Evolutionary conservation across 2,329 filamentous ascomycete species (phyloP), one percentile per base, ranked within the genome.

Genomic region (Botrytis elliptica): DNA sequence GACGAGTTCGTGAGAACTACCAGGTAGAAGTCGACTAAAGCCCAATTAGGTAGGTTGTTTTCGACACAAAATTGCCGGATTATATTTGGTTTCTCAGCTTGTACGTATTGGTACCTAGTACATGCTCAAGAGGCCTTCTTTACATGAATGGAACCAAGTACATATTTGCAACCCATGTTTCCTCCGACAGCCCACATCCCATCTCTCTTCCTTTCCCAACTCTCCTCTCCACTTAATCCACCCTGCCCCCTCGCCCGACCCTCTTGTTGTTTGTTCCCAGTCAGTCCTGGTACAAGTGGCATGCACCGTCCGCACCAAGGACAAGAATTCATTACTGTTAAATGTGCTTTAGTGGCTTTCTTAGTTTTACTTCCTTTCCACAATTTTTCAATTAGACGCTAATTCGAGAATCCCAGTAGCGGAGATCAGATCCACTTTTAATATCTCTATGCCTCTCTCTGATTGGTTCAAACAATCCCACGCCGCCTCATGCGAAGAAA

Each of bases 391-490:
- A 52, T 9, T 55, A 14, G 25, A 18, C 36, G 65, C 65, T 68
- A 68, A 68, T 59, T 44, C 33, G 66, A 33, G 25, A 42, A 57
- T 69, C 59, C 69, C 29, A 55, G 40, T 36, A 65, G 1, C 40
- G 40, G 40, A 65, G n/a, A 52, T 65, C 22, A 40, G 18, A 12
- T 8, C 60, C 63, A 69, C 4, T 29, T 38, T 57, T 57, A 57
- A 57, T 29, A 8, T 3, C 52, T 33, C 25, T 40, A 73, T 73
- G 42, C 57, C 46, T 55, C 49, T 73, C 25, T 67, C 67, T 46
- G 46, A 73, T 42, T 73, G 66, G 72, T 73, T 73, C 8, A 62
- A 33, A 8, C 52, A 68, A 72, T 69, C 64, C 33, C 70, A 49
- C 70, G 71, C 71, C 64, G 64, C 63, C 42, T 44, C 40, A 73